A percentile compares a stretch with the other conserved stretches of the same genome.
These are phyloP conservation scores for Blastocladiella emersonii DNA, from an alignment of 371 early-diverging fungal genomes.

Conservation along the genomic window DNA sequence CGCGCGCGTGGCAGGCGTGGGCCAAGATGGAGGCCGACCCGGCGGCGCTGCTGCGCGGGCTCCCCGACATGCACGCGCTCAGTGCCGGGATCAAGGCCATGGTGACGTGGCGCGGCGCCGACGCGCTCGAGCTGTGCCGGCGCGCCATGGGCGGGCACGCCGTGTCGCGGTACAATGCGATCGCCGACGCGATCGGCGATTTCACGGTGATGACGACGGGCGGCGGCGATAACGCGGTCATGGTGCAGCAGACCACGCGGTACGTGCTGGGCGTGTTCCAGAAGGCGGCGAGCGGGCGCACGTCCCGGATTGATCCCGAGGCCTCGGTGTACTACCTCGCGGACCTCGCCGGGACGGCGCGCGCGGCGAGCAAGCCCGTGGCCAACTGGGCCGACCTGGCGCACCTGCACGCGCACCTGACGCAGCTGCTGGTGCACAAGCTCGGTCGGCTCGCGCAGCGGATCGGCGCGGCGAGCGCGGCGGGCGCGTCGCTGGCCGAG, in stretches of 20 bases:
- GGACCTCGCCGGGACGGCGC: background rate
- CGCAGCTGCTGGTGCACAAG: background rate
- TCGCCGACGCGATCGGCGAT: conserved; percentile 43
- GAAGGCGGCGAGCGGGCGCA: conserved; percentile 15
- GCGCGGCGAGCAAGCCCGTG: background rate
- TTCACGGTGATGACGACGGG: conserved; percentile 58
- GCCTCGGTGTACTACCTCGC: conserved; percentile 26
- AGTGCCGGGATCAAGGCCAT: conserved; percentile 39
- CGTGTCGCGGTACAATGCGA: conserved; percentile 49
- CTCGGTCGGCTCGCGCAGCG: background rate
- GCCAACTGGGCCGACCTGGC: background rate
- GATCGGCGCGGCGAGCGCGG: conserved; percentile 1
- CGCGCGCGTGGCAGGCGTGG: conserved; percentile 17
- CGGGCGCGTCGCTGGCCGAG: conserved; percentile 12
- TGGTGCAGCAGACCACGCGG: conserved; percentile 45
- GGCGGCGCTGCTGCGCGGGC: conserved; percentile 29
- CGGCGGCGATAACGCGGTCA: conserved; percentile 52
- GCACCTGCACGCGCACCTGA: conserved; percentile 2
- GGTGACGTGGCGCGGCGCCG: conserved; percentile 39
- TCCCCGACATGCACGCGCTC: conserved; percentile 46
- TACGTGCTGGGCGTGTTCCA: conserved; percentile 24
- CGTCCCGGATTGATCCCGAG: background rate
- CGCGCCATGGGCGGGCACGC: conserved; percentile 46
- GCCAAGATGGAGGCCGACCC: conserved; percentile 19
- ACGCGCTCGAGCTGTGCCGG: conserved; percentile 42